phyloP scores from a whole-genome alignment of 345 rosid genomes.

The Murraya paniculata region DNA sequence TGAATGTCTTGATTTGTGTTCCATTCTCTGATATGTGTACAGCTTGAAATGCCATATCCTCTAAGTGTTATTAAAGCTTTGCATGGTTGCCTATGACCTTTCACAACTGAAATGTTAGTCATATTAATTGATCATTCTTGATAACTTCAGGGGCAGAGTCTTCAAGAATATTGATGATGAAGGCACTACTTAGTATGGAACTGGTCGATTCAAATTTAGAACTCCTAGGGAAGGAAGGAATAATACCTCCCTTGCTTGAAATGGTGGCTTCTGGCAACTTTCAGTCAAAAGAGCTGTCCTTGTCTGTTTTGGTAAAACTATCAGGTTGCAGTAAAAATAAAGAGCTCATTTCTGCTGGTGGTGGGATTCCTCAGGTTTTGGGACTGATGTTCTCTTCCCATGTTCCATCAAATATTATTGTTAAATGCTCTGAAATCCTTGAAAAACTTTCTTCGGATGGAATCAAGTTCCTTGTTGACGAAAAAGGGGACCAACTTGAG shows the following conservation, averaged over 20 bases:
- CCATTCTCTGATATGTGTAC: not conserved
- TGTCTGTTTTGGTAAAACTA: slow-evolving; percentile 46
- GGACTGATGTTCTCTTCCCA: slow-evolving; percentile 35
- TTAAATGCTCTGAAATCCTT: slow-evolving; percentile 48
- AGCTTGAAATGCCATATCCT: not conserved
- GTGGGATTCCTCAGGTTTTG: slow-evolving; percentile 50
- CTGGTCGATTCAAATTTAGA: slow-evolving; percentile 45
- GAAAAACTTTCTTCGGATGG: slow-evolving; percentile 51
- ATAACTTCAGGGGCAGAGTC: slow-evolving; percentile 50
- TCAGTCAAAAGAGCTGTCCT: slow-evolving; percentile 47
- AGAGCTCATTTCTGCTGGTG: slow-evolving; percentile 48
- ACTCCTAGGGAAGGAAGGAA: slow-evolving; percentile 54
- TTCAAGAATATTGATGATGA: slow-evolving; percentile 43
- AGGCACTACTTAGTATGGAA: slow-evolving; percentile 49
- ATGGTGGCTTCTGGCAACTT: slow-evolving; percentile 43
- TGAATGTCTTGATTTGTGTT: not conserved
- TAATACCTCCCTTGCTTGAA: slow-evolving; percentile 56
- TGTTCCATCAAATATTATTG: slow-evolving; percentile 31
- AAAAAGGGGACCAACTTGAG: slow-evolving; percentile 41
- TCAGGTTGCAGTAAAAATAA: slow-evolving; percentile 41
- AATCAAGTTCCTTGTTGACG: slow-evolving; percentile 50
- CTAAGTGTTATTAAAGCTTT: not conserved
- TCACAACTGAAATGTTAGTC: not conserved
- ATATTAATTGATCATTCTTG: slow-evolving; percentile 13
- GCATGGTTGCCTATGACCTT: slow-evolving; percentile 1